phyloP scores from a whole-genome alignment of 495 filamentous ascomycete genomes.

The Annulohypoxylon stygium region DNA sequence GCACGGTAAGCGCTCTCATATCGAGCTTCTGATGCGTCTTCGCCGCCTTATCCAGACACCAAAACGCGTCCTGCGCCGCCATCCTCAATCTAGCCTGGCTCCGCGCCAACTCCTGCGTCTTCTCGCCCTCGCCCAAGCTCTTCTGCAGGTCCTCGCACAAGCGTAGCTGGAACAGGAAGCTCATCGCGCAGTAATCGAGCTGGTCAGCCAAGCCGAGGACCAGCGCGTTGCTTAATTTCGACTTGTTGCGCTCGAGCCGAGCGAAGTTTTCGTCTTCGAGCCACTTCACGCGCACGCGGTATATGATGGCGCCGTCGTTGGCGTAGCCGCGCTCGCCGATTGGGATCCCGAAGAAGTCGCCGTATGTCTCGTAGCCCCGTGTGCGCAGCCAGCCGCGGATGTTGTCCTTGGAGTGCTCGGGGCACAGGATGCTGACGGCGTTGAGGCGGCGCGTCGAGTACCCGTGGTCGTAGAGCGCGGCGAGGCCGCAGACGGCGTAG shows the following conservation, averaged over 20 bases:
- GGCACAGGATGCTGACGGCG: slow-evolving; percentile 52
- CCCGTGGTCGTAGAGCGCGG: slow-evolving; percentile 55
- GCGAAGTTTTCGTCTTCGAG: slow-evolving; percentile 46
- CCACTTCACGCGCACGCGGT: slow-evolving; percentile 49
- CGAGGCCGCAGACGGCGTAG: slow-evolving; percentile 58
- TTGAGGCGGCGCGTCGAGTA: slow-evolving; percentile 34
- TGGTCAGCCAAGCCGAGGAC: slow-evolving; percentile 44
- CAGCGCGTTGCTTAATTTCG: slow-evolving; percentile 28
- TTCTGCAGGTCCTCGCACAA: not conserved
- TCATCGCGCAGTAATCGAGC: slow-evolving; percentile 45
- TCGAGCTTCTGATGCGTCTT: slow-evolving; percentile 4
- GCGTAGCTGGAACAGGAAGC: slow-evolving; percentile 30
- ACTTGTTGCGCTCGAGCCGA: slow-evolving; percentile 28
- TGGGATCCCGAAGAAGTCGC: slow-evolving; percentile 45
- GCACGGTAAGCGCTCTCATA: slow-evolving; percentile 29
- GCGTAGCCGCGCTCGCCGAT: slow-evolving; percentile 1
- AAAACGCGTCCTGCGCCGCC: slow-evolving; percentile 40
- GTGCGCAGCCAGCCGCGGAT: slow-evolving; percentile 52
- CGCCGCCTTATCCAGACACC: slow-evolving; percentile 37
- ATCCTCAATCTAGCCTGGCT: slow-evolving; percentile 26
- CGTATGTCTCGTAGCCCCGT: slow-evolving; percentile 22
- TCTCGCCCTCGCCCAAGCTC: not conserved
- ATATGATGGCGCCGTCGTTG: not conserved
- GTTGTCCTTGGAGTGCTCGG: slow-evolving; percentile 42
- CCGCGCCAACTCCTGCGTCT: not conserved